Evolutionary conservation across 495 filamentous ascomycete species (phyloP).

Genomic region (Trichoderma asperelloides): DNA sequence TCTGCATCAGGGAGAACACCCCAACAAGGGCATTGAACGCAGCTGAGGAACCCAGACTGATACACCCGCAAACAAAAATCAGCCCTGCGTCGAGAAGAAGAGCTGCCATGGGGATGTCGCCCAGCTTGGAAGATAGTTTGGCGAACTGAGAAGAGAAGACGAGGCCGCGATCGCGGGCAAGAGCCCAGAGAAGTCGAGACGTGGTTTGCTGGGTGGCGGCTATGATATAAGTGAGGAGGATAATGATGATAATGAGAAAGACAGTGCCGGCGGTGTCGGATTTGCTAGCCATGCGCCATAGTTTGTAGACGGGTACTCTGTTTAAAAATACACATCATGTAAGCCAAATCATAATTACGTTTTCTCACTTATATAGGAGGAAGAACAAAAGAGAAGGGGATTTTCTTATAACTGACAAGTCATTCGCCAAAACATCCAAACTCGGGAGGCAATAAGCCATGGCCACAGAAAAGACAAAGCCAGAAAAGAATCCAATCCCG

Average conservation of each 20-base stretch:
- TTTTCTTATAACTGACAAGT: background rate
- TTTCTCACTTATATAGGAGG: background rate
- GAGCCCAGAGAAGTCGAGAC: background rate
- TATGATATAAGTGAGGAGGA: background rate
- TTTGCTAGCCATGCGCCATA: background rate
- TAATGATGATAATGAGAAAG: background rate
- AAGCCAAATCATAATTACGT: background rate
- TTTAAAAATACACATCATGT: background rate
- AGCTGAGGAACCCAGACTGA: background rate
- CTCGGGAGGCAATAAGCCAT: background rate
- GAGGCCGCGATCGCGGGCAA: background rate
- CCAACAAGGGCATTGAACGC: background rate
- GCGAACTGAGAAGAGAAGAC: background rate
- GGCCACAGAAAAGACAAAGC: slow-evolving; percentile 1
- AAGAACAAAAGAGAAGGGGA: background rate
- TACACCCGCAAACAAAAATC: background rate
- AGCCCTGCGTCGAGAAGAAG: background rate
- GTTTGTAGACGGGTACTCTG: background rate
- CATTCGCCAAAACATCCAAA: background rate
- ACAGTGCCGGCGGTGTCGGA: background rate
- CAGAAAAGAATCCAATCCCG: background rate
- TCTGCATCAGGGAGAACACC: background rate
- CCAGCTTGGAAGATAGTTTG: background rate
- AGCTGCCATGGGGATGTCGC: background rate
- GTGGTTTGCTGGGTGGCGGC: background rate